Evolutionary conservation across 805 yeast genomes (phyloP).

Genomic region (Yarrowia porcina): DNA sequence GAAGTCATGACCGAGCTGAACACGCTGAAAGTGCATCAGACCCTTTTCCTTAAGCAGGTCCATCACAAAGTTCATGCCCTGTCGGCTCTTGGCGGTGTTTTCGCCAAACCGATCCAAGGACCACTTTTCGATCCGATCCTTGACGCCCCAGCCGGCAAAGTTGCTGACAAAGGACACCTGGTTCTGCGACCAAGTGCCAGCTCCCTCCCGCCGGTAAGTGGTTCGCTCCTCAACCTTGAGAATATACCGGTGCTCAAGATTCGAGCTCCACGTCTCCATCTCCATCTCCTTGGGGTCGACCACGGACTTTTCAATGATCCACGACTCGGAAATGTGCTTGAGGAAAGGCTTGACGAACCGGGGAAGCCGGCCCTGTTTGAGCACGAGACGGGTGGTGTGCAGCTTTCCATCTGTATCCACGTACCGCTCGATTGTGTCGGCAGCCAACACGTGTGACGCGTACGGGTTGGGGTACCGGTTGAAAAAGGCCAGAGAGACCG

Average conservation of each 20-base stretch:
- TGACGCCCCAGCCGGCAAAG: constrained; percentile 58
- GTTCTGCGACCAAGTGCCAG: constrained; percentile 37
- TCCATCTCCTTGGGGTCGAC: constrained; percentile 58
- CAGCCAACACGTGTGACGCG: constrained; percentile 78
- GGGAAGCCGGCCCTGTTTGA: constrained; percentile 79
- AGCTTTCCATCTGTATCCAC: constrained; percentile 63
- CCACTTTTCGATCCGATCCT: constrained; percentile 78
- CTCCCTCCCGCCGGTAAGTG: constrained; percentile 43
- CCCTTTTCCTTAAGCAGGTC: constrained; percentile 44
- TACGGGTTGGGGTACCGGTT: constrained; percentile 73
- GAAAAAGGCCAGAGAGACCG: constrained; percentile 74
- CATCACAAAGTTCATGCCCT: constrained; percentile 79
- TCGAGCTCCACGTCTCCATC: constrained; percentile 70
- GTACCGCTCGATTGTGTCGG: constrained; percentile 65
- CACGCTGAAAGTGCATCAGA: neutral
- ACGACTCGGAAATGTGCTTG: constrained; percentile 64
- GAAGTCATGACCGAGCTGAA: neutral
- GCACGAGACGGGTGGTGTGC: constrained; percentile 67
- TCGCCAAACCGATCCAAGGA: constrained; percentile 65
- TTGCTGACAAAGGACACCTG: constrained; percentile 70
- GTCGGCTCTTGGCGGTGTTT: constrained; percentile 60
- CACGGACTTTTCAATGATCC: constrained; percentile 76
- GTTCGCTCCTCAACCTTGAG: constrained; percentile 77
- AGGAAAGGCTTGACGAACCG: constrained; percentile 71
- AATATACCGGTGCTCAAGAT: constrained; percentile 77